phyloP scores from a whole-genome alignment of 78 protist species.

The Pigoraptor vietnamica region DNA sequence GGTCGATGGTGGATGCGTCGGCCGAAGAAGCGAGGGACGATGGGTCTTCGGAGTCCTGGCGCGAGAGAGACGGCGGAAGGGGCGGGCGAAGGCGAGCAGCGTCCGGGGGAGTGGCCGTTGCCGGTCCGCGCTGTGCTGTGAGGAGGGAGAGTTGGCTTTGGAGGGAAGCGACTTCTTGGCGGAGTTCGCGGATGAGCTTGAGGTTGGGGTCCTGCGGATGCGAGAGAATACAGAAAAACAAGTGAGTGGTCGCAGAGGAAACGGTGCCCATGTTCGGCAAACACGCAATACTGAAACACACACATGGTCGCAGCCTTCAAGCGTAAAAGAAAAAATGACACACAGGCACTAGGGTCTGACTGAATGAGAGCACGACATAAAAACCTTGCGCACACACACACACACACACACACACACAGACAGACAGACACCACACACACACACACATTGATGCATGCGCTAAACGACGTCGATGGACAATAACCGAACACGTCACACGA shows the following conservation, averaged over 20 bases:
- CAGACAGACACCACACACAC: too few species aligned
- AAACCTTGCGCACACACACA: too few species aligned
- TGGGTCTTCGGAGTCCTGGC: not conserved
- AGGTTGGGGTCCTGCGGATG: slow-evolving; percentile 30
- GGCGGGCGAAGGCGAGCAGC: not conserved
- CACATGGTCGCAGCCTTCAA: too few species aligned
- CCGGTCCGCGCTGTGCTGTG: not conserved
- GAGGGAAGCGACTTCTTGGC: slow-evolving; percentile 22
- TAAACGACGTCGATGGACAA: too few species aligned
- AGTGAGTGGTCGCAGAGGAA: too few species aligned
- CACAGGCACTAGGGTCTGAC: not conserved
- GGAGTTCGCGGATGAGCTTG: slow-evolving; percentile 47
- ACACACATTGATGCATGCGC: too few species aligned
- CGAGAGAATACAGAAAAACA: not conserved
- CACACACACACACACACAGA: too few species aligned
- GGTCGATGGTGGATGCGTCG: not conserved
- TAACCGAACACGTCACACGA: too few species aligned
- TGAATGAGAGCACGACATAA: not conserved
- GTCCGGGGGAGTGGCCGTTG: too few species aligned
- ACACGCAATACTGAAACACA: too few species aligned
- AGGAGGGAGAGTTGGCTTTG: not conserved
- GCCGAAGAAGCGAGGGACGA: not conserved
- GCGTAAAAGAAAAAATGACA: too few species aligned
- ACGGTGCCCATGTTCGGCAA: too few species aligned
- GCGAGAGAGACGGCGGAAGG: not conserved